A percentile compares a stretch with the other conserved stretches of the same genome.
These are phyloP conservation scores for Verbascum thapsus DNA, from an alignment of 257 asterid species.

Conservation along the genomic window DNA sequence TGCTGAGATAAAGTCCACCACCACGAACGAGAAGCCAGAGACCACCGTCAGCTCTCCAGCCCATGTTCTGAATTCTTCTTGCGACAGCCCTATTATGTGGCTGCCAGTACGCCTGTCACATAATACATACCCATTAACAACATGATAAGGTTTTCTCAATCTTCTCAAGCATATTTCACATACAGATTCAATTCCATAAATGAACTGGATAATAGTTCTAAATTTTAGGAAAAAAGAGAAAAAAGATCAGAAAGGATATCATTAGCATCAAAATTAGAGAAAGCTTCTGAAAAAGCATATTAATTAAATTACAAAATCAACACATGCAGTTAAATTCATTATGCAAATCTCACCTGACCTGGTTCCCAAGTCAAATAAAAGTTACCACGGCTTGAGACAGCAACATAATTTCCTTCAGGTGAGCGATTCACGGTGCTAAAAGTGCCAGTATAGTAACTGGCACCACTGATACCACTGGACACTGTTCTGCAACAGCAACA, in stretches of 20 bases:
- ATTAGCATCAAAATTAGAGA: no score
- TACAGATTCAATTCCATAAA: constrained; percentile 1
- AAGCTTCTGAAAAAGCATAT: background rate
- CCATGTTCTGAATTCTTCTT: constrained; percentile 96
- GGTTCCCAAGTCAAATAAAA: constrained; percentile 99
- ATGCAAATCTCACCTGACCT: constrained; percentile 75
- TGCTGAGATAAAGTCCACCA: constrained; percentile 97
- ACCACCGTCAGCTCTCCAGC: constrained; percentile 99
- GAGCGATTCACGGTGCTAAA: constrained; percentile 91
- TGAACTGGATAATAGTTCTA: background rate
- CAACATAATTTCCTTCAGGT: constrained; percentile 93
- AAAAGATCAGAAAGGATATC: no score
- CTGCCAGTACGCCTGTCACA: constrained; percentile 92
- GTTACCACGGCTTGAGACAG: constrained; percentile 99
- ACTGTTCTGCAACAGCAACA: constrained; percentile 85
- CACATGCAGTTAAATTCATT: constrained; percentile 9
- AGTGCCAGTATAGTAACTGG: constrained; percentile 97
- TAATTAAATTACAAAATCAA: no score
- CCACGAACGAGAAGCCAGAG: constrained; percentile 99
- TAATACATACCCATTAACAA: constrained; percentile 19
- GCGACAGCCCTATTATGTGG: constrained; percentile 97
- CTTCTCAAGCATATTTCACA: constrained; percentile 21
- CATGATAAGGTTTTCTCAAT: constrained; percentile 24
- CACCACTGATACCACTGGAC: constrained; percentile 99
- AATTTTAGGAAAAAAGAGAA: background rate